A percentile compares a stretch with the other conserved stretches of the same genome.
Conservation (phyloP, 169 alveolate genomes). For the Plasmodium chabaudi region DNA sequence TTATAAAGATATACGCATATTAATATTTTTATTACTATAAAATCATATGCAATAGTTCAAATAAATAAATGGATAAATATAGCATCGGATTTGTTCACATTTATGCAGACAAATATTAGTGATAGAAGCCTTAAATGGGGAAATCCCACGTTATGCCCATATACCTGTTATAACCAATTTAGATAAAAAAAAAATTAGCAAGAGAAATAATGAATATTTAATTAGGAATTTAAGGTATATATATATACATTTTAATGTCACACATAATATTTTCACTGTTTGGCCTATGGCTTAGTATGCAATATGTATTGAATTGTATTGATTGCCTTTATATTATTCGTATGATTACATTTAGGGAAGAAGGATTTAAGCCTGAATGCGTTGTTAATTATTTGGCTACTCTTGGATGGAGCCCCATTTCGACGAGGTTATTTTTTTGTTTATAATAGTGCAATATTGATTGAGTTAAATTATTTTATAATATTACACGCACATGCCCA, state of each 20-base stretch:
- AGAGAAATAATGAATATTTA: constrained; percentile 73
- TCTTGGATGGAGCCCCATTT: constrained; percentile 62
- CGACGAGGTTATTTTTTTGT: constrained; percentile 27
- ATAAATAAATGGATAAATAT: too few species aligned
- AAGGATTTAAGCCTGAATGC: constrained; percentile 64
- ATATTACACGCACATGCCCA: background rate
- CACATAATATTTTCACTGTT: too few species aligned
- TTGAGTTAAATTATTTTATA: background rate
- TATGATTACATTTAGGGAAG: constrained; percentile 15
- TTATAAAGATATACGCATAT: background rate
- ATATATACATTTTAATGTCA: background rate
- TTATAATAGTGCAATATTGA: background rate
- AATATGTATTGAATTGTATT: too few species aligned
- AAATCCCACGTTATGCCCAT: constrained; percentile 77
- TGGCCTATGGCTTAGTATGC: too few species aligned
- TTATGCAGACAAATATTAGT: constrained; percentile 69
- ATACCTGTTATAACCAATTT: constrained; percentile 62
- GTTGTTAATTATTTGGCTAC: constrained; percentile 66
- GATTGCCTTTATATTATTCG: too few species aligned
- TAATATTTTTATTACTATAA: background rate
- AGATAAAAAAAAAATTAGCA: constrained; percentile 77
- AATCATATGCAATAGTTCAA: background rate
- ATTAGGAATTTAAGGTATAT: constrained; percentile 56
- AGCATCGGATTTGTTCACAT: background rate
- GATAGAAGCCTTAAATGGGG: constrained; percentile 74